phyloP scores from a whole-genome alignment of 2,329 filamentous ascomycete genomes.

The Hymenoscyphus albidus region DNA sequence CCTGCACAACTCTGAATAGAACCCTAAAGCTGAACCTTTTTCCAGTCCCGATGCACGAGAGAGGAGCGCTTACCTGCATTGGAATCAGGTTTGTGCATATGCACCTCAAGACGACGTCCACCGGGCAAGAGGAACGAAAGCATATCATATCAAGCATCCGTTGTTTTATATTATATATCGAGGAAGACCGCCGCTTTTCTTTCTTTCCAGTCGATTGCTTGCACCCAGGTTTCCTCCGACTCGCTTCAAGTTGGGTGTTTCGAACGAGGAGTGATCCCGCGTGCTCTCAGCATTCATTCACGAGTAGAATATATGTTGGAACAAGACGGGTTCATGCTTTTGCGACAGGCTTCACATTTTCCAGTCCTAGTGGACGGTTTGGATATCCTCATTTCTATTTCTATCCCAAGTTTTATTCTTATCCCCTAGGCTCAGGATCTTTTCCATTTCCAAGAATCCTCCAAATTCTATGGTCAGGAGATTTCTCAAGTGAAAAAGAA shows the following conservation, averaged over 20 bases:
- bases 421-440: neutral
- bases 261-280: neutral
- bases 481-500: neutral
- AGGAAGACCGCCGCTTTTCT: neutral
- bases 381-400: neutral
- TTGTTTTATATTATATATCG: neutral
- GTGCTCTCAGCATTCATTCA: neutral
- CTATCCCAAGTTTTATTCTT: too few relatives aligned
- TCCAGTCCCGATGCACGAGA: too few relatives aligned
- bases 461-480: too few relatives aligned
- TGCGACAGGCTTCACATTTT: neutral
- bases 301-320: neutral
- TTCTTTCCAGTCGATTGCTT: slow-evolving; percentile 1
- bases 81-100: too few relatives aligned
- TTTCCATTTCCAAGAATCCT: neutral
- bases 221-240: neutral
- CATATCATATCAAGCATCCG: slow-evolving; percentile 12
- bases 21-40: too few relatives aligned
- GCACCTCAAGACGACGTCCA: neutral
- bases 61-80: too few relatives aligned
- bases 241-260: neutral
- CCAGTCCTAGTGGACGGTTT: neutral
- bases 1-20: too few relatives aligned
- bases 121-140: neutral
- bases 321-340: neutral